A percentile compares a stretch with the other conserved stretches of the same genome.
phyloP scores from a whole-genome alignment of 805 yeast genomes.

The Yarrowia sp. region DNA sequence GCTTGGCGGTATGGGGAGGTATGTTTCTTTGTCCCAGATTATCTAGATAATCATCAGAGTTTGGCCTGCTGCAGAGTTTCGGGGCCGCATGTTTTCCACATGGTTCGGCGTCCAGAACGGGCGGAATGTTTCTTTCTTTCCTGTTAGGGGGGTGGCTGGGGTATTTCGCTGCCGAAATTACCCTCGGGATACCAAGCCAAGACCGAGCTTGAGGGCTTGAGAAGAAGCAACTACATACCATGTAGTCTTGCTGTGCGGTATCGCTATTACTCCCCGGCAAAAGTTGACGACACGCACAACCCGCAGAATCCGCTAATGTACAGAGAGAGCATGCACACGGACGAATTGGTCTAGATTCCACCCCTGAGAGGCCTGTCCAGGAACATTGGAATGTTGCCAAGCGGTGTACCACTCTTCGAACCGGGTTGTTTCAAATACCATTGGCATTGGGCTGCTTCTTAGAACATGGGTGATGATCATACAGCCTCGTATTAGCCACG shows the following conservation, averaged over 20 bases:
- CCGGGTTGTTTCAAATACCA: too few relatives aligned
- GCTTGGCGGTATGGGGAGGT: background rate
- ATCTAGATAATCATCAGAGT: slow-evolving; percentile 22
- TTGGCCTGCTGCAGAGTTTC: slow-evolving; percentile 1
- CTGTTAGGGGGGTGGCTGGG: background rate
- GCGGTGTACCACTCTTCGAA: background rate
- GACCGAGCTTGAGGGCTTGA: too few relatives aligned
- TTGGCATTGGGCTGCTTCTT: too few relatives aligned
- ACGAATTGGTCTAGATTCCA: background rate
- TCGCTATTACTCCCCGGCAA: too few relatives aligned
- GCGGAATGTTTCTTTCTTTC: background rate
- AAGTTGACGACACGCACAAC: background rate
- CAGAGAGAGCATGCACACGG: background rate
- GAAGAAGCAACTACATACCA: too few relatives aligned
- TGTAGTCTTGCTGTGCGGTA: too few relatives aligned
- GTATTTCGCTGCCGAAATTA: too few relatives aligned
- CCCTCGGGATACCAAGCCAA: too few relatives aligned
- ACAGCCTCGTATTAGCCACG: too few relatives aligned
- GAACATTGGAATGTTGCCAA: background rate
- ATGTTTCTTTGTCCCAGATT: slow-evolving; percentile 8
- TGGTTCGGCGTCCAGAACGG: background rate
- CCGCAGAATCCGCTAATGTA: background rate
- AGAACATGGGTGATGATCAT: too few relatives aligned
- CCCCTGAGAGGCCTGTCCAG: background rate
- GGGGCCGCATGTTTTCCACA: background rate